Base-by-base conservation (phyloP, 495 filamentous ascomycete species). In the Acidiella bohemica region DNA sequence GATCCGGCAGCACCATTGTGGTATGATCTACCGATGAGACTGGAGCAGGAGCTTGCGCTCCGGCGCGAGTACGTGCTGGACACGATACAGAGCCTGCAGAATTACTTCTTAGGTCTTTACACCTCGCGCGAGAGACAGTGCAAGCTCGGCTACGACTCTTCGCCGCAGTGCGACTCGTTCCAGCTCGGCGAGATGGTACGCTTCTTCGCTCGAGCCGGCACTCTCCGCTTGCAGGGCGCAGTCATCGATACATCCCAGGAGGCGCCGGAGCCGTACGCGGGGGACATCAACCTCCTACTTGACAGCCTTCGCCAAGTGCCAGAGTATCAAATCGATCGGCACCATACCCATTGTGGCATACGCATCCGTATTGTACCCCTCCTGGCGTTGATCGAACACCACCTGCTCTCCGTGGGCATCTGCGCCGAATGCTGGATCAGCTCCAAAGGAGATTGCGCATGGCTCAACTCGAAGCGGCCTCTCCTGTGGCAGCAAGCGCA, bases 121-220 rank as follows among this genome's bases (percentile, higher is more conserved):
- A 67, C 65, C 4, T 77, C 73, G 10, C 54, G 59, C 13, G 59
- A 71, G 28, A 51, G 62, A 16, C 67, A 87, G 51, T 93, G 85
- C 57, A 76, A 75, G 39, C 71, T 80, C 0, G 81, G 80, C 27
- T 84, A 88, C 53, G 80, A 78, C 42, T 77, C 77, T 25, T 80
- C 73, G 27, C 62, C 68, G 12, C 71, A 79, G 44, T 93, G 85
- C 56, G 85, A 93, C 58, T 74, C 78, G 4, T 93, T 83, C 56
- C 83, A 93, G 51, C 67, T 92, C 0, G 85, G 85, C 12, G 81
- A 92, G 59, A 84, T 85, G 67, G 60, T 82, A 44, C 79, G 81
- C 27, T 93, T 92, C 56, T 76, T 93, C 19, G 53, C 67, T 4
- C 64, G 56, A 19, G 53, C 59, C 16, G 61, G 59, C 9, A 66